Base-by-base conservation (phyloP, 2,329 filamentous ascomycete genomes). In the Thelonectria blattea region DNA sequence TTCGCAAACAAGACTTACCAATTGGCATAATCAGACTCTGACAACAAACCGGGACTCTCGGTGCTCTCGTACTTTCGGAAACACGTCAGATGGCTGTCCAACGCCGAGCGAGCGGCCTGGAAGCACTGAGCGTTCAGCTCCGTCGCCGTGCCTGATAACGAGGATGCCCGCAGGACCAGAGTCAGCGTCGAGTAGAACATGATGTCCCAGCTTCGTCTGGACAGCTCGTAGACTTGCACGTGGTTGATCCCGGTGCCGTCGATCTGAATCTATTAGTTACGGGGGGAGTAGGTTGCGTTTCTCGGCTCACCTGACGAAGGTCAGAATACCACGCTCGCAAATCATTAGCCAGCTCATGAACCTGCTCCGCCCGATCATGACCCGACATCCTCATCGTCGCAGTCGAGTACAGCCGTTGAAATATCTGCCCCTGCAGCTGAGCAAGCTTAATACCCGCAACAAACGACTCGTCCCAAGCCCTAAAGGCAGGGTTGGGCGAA, bases 161-260 rank as follows among this genome's bases (percentile, higher is more conserved):
- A 58, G 10, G 63, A 60, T 5, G 65, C 65, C 39, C 65, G 46
- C 12, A 68, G 32, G 0, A 68, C 48, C 18, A 60, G 50, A 10
- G 63, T 67, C 2, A 67, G 37, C 1, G 65, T 67, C 0, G 65
- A 62, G 1, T 67, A 68, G n/a, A 66, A 67, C 63, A 67, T 66
- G 15, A 66, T 67, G 5, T 68, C 54, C 65, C 65, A 66, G 17
- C 62, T 58, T 1, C 17, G 43, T 8, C 45, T 55, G 0, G 65
- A 67, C 2, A 68, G 3, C 2, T 46, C 45, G 0, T 60, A 37
- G 0, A 68, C 20, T 8, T 60, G 39, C 0, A n/a, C 15, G 22
- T 55, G 64, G 1, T 52, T 59, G 4, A 65, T 61, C 5, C 42
- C 47, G 3, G 56, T 62, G 5, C 48, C 37, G 6, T 68, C 58